Evolutionary conservation across 495 filamentous ascomycete genomes (phyloP).

Genomic region (Annulohypoxylon maeteangense): DNA sequence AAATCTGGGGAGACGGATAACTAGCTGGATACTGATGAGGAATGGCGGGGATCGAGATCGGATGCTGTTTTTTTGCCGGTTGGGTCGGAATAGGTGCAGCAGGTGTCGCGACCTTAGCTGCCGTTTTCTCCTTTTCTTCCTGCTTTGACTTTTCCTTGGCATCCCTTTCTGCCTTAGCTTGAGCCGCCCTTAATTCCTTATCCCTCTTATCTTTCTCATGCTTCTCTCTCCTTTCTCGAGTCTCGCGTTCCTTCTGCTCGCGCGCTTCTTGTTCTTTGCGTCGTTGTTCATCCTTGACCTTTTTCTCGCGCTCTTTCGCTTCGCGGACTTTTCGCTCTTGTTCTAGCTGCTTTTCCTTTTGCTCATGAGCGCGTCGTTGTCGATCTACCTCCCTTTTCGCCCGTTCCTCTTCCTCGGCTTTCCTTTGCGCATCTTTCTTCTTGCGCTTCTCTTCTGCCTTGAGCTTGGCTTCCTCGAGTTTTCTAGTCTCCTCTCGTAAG

Average conservation of each 20-base stretch:
- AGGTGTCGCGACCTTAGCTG: constrained; percentile 52
- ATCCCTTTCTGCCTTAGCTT: constrained; percentile 59
- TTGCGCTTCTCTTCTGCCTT: constrained; percentile 90
- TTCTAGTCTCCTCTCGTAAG: constrained; percentile 80
- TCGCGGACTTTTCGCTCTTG: constrained; percentile 83
- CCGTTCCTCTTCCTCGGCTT: constrained; percentile 88
- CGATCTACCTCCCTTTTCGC: constrained; percentile 81
- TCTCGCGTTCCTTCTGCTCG: constrained; percentile 71
- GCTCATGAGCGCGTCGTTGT: constrained; percentile 79
- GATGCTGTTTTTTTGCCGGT: constrained; percentile 60
- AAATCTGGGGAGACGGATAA: constrained; percentile 80
- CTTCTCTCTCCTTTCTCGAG: constrained; percentile 74
- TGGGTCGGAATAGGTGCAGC: constrained; percentile 55
- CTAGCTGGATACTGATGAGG: constrained; percentile 54
- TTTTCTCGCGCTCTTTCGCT: constrained; percentile 71
- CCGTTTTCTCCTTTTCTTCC: constrained; percentile 62
- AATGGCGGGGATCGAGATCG: constrained; percentile 64
- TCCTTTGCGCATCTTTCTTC: constrained; percentile 92
- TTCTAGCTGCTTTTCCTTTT: constrained; percentile 83
- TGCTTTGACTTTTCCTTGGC: constrained; percentile 64
- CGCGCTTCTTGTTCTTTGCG: constrained; percentile 61
- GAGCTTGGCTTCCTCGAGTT: constrained; percentile 77
- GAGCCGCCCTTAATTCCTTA: constrained; percentile 56
- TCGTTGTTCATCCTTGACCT: constrained; percentile 67
- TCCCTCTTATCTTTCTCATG: constrained; percentile 68